phyloP scores from a whole-genome alignment of 2,329 filamentous ascomycete species.

The Hypoxylon sp. region DNA sequence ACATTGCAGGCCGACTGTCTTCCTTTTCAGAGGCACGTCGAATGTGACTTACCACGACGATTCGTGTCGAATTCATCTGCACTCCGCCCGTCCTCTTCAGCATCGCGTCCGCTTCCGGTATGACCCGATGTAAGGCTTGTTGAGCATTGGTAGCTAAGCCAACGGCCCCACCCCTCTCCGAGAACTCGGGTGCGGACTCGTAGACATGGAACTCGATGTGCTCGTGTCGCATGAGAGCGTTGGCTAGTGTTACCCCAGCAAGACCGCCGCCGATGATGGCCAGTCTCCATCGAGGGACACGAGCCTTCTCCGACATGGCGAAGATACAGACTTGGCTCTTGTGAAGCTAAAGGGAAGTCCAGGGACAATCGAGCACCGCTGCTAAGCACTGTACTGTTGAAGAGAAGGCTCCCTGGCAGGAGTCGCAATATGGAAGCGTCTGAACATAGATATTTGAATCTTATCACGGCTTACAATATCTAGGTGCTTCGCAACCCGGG shows the following conservation, averaged over 20 bases:
- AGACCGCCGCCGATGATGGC: constrained; percentile 20
- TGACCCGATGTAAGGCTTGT: not conserved
- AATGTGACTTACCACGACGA: constrained; percentile 1
- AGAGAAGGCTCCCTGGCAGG: too few species aligned
- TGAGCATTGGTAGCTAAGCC: not conserved
- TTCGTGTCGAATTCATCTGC: constrained; percentile 5
- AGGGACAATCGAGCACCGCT: too few species aligned
- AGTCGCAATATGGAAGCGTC: too few species aligned
- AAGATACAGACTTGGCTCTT: not conserved
- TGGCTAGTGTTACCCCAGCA: constrained; percentile 6
- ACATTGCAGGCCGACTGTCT: not conserved
- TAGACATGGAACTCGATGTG: constrained; percentile 9
- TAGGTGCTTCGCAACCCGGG: too few species aligned
- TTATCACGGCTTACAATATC: too few species aligned
- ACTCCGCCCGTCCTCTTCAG: constrained; percentile 13
- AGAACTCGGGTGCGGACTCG: constrained; percentile 18
- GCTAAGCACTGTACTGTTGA: too few species aligned
- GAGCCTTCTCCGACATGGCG: not conserved
- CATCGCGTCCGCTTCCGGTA: not conserved
- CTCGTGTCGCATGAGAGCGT: constrained; percentile 2
- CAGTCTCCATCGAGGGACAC: not conserved
- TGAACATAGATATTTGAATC: too few species aligned
- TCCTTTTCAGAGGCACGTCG: not conserved
- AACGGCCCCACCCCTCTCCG: constrained; percentile 11
- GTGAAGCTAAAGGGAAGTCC: not conserved